phyloP scores from a whole-genome alignment of 768 basidiomycete species.

The Russula earlei region DNA sequence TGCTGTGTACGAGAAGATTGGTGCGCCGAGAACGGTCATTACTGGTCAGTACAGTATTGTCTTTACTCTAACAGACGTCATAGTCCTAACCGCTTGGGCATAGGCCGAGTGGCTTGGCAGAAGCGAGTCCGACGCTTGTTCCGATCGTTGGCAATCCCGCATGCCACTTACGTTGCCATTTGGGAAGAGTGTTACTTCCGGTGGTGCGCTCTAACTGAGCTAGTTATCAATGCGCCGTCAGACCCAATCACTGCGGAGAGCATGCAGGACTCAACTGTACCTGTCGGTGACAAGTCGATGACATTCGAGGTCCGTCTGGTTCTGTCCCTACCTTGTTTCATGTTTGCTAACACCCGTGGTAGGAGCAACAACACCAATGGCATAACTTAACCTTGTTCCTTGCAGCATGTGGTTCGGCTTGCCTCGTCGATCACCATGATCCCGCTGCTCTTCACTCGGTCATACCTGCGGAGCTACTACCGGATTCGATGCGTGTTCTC shows the following conservation, averaged over 20 bases:
- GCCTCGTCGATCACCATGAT: conserved; percentile 45
- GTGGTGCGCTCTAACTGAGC: conserved; percentile 58
- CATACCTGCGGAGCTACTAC: conserved; percentile 50
- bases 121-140: conserved; percentile 69
- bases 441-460: conserved; percentile 41
- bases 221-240: conserved; percentile 34
- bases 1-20: conserved; percentile 68
- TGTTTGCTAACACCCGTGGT: conserved; percentile 23
- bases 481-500: conserved; percentile 61
- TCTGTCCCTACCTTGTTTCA: conserved; percentile 3
- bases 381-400: conserved; percentile 75
- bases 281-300: conserved; percentile 31
- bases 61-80: background rate
- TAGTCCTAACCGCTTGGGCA: background rate
- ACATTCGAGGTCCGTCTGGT: conserved; percentile 29
- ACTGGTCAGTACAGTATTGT: conserved; percentile 42
- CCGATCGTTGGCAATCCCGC: conserved; percentile 51
- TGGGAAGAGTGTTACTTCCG: conserved; percentile 80
- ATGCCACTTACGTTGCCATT: conserved; percentile 61
- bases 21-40: conserved; percentile 60
- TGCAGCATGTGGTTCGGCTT: conserved; percentile 61
- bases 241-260: conserved; percentile 26
- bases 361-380: conserved; percentile 79
- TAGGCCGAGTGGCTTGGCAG: conserved; percentile 72
- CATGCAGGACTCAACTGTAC: conserved; percentile 23